A percentile compares a stretch with the other conserved stretches of the same genome.
Conservation (phyloP, 176 grass and related monocot genomes). For the Lolium rigidum region DNA sequence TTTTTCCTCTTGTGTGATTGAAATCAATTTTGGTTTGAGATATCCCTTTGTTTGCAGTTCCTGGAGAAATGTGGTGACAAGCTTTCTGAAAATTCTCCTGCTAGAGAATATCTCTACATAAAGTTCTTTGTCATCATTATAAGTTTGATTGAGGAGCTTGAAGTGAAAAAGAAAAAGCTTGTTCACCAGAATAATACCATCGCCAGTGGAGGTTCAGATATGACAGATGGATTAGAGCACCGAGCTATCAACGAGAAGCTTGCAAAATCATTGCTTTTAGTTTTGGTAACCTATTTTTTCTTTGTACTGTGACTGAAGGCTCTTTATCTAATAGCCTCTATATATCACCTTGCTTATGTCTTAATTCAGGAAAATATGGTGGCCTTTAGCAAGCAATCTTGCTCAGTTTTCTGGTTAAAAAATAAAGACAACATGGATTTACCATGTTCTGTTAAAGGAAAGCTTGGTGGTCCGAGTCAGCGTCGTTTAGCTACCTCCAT, state of each 20-base stretch:
- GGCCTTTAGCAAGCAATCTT: conserved; percentile 60
- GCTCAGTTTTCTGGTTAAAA: conserved; percentile 71
- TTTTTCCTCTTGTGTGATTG: conserved; percentile 19
- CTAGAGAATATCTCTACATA: conserved; percentile 51
- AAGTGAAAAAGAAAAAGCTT: conserved; percentile 49
- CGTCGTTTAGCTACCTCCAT: conserved; percentile 71
- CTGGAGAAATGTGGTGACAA: conserved; percentile 51
- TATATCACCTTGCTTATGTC: conserved; percentile 35
- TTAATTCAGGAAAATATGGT: conserved; percentile 67
- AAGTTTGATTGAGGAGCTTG: conserved; percentile 84
- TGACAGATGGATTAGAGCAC: conserved; percentile 38
- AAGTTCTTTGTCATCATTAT: conserved; percentile 84
- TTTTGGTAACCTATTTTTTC: conserved; percentile 65
- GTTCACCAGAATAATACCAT: conserved; percentile 34
- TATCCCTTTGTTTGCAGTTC: conserved; percentile 54
- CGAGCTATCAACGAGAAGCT: conserved; percentile 53
- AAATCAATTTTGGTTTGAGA: conserved; percentile 34
- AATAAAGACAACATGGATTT: conserved; percentile 57
- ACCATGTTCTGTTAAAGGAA: conserved; percentile 87
- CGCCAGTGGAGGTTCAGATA: conserved; percentile 24
- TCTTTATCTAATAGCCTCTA: conserved; percentile 16
- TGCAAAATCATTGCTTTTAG: conserved; percentile 42
- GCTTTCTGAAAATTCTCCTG: conserved; percentile 58
- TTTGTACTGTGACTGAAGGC: conserved; percentile 11
- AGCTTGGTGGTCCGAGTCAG: conserved; percentile 87